Conservation (phyloP, 495 filamentous ascomycete species). For the Friedmanniomyces endolithicus region DNA sequence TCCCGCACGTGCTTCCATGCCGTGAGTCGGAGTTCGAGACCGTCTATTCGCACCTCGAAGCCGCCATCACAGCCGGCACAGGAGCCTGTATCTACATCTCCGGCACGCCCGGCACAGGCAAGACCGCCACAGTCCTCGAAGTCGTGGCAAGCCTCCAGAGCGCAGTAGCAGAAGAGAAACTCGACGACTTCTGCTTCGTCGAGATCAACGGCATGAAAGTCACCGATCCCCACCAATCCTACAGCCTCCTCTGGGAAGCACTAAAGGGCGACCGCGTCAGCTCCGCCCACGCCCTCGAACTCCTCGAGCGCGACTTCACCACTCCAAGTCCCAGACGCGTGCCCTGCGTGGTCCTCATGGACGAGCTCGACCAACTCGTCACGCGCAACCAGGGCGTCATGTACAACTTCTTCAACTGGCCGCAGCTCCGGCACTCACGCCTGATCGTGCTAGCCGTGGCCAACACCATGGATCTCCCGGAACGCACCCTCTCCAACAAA, state of each 20-base stretch:
- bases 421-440: slow-evolving; percentile 75
- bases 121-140: slow-evolving; percentile 94
- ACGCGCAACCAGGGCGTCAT: slow-evolving; percentile 97
- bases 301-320: slow-evolving; percentile 84
- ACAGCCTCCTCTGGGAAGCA: slow-evolving; percentile 91
- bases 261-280: slow-evolving; percentile 85
- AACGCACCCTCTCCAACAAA: slow-evolving; percentile 93
- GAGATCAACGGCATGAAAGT: slow-evolving; percentile 99
- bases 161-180: slow-evolving; percentile 74
- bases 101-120: slow-evolving; percentile 97
- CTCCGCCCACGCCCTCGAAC: slow-evolving; percentile 77
- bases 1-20: slow-evolving; percentile 80
- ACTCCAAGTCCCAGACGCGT: slow-evolving; percentile 79
- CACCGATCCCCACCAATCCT: slow-evolving; percentile 93
- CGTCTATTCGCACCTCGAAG: slow-evolving; percentile 86
- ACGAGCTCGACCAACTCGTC: slow-evolving; percentile 95
- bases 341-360: slow-evolving; percentile 97
- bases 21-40: slow-evolving; percentile 81
- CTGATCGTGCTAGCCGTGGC: slow-evolving; percentile 95
- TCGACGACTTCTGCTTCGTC: slow-evolving; percentile 98
- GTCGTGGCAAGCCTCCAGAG: slow-evolving; percentile 80
- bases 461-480: slow-evolving; percentile 98
- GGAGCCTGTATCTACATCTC: slow-evolving; percentile 98
- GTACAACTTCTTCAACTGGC: slow-evolving; percentile 99
- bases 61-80: slow-evolving; percentile 84